These are phyloP conservation scores for Fusarium dlaminii DNA, from an alignment of 2,329 filamentous ascomycete species.

Conservation along the genomic window DNA sequence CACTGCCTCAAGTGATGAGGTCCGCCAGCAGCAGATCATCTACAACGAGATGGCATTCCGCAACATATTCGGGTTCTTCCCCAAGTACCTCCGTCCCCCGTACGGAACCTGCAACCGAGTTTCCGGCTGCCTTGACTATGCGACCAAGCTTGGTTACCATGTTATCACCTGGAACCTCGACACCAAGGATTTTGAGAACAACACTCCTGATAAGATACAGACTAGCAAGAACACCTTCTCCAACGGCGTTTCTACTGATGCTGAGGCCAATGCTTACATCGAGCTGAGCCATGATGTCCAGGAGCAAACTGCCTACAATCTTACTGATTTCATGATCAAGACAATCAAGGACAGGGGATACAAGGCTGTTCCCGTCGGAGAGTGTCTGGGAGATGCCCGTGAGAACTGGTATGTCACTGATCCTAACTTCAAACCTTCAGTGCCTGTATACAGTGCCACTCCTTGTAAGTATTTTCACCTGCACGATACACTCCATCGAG, in stretches of 20 bases:
- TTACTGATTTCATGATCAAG: slow-evolving; percentile 55
- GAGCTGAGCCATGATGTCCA: slow-evolving; percentile 63
- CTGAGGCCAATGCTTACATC: slow-evolving; percentile 52
- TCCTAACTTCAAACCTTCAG: slow-evolving; percentile 28
- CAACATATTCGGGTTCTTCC: slow-evolving; percentile 52
- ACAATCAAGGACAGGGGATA: slow-evolving; percentile 53
- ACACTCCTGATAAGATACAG: slow-evolving; percentile 58
- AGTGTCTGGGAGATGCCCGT: slow-evolving; percentile 62
- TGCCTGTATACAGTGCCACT: neutral
- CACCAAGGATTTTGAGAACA: slow-evolving; percentile 67
- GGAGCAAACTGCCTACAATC: slow-evolving; percentile 54
- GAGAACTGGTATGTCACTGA: slow-evolving; percentile 60
- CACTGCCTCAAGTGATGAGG: slow-evolving; percentile 42
- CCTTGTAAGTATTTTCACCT: neutral
- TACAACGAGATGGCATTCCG: slow-evolving; percentile 56
- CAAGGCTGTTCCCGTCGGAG: slow-evolving; percentile 61
- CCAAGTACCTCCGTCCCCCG: slow-evolving; percentile 55
- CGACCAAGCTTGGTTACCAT: slow-evolving; percentile 61
- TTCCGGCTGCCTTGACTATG: slow-evolving; percentile 49
- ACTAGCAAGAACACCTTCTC: slow-evolving; percentile 52
- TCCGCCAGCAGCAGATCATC: slow-evolving; percentile 51
- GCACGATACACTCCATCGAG: neutral
- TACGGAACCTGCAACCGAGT: slow-evolving; percentile 52
- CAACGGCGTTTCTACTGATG: slow-evolving; percentile 46
- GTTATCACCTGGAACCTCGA: slow-evolving; percentile 67